Base-by-base conservation (phyloP, 2,329 filamentous ascomycete genomes). In the Scedosporium apiospermum region DNA sequence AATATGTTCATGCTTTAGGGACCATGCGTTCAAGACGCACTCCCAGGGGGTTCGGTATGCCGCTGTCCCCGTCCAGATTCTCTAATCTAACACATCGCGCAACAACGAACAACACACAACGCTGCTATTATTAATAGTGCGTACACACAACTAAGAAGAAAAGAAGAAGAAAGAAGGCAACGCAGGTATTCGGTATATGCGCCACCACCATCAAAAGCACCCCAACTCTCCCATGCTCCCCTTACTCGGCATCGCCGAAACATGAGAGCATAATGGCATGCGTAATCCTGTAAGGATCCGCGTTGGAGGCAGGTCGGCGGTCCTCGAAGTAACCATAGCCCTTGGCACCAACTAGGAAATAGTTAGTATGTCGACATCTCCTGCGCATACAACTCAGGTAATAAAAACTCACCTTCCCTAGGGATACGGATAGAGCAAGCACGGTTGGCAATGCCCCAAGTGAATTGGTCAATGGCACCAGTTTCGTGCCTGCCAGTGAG, bases 251-350 rank as follows among this genome's bases (percentile, higher is more conserved):
- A 58, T 62, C 61, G 57, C 61, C 61, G 61, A 30, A 62, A 51
- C 61, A 62, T 16, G 61, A 58, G 27, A 58, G 46, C 74, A 90
- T 88, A 66, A 93, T 87, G 71, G 91, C 90, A 76, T 87, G 89
- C 66, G 90, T 90, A 64, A 85, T 80, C 77, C 91, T 89, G 79
- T 96, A 95, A 65, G 90, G 90, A 76, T 93, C 90, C 67, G 87
- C 91, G 76, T 95, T 96, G 72, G 89, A 93, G 63, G 92, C 92
- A 63, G 88, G 88, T 67, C 88, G 85, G 73, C 89, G 84, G 68
- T 92, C 88, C 77, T 97, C 92, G 68, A 97, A 96, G 85, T 97
- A 97, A 67, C 93, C 93, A 80, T 89, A 95, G 76, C 91, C 91
- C 77, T 96, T 90, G 74, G 89, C 87, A 58, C 89, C 92, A 69